phyloP scores from a whole-genome alignment of 352 stramenopile genomes.

The Globisporangium solare region DNA sequence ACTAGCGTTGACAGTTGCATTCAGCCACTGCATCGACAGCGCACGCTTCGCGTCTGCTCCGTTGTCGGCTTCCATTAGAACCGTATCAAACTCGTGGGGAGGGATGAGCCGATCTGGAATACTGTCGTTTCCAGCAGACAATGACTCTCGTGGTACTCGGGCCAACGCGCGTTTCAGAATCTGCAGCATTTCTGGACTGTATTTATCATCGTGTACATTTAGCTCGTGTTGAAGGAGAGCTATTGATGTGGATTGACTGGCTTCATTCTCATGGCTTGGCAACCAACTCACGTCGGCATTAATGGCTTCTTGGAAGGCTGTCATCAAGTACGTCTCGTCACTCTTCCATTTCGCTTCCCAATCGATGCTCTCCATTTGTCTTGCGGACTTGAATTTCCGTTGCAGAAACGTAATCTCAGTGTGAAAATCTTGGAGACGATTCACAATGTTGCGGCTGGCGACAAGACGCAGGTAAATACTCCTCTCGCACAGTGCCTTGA shows the following conservation, averaged over 20 bases:
- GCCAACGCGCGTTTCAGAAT: not conserved
- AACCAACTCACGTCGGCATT: too few species aligned
- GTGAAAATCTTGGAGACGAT: slow-evolving; percentile 5
- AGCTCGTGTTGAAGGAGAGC: slow-evolving; percentile 4
- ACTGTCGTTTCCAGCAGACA: not conserved
- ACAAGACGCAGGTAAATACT: slow-evolving; percentile 3
- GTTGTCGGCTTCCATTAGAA: slow-evolving; percentile 11
- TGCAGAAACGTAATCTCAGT: slow-evolving; percentile 4
- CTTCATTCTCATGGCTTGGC: too few species aligned
- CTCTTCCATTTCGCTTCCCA: not conserved
- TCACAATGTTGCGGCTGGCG: not conserved
- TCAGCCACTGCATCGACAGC: slow-evolving; percentile 27
- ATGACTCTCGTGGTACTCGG: not conserved
- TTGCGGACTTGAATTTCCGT: too few species aligned
- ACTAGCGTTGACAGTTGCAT: slow-evolving; percentile 18
- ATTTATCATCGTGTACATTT: slow-evolving; percentile 1
- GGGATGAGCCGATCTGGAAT: slow-evolving; percentile 55
- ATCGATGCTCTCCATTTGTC: too few species aligned
- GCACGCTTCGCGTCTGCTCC: not conserved
- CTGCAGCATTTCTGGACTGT: slow-evolving; percentile 1
- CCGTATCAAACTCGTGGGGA: slow-evolving; percentile 79
- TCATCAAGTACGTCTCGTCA: not conserved
- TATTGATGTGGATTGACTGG: not conserved
- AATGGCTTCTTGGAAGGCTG: too few species aligned
- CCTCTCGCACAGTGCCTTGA: not conserved